phyloP scores from a whole-genome alignment of 1,139 yeast species.

The Saccharomyces hybrid region DNA sequence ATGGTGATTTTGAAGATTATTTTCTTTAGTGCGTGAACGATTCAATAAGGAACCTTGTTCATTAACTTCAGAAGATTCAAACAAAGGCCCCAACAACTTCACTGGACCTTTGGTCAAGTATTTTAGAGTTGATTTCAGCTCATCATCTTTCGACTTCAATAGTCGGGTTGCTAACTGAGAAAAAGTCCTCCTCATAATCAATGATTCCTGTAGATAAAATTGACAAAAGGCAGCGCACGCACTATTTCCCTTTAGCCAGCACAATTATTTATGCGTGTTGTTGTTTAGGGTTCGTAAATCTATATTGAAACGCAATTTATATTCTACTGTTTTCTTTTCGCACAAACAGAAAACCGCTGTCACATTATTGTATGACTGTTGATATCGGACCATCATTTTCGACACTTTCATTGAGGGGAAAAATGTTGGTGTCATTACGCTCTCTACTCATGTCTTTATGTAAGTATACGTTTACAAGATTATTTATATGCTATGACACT shows the following conservation, averaged over 20 bases:
- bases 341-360: background rate
- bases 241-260: background rate
- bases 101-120: conserved; percentile 20
- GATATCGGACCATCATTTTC: background rate
- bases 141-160: conserved; percentile 14
- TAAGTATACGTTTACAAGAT: no score
- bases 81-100: conserved; percentile 8
- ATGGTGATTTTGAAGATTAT: conserved; percentile 3
- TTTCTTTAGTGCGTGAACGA: conserved; percentile 9
- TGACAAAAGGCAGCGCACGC: background rate
- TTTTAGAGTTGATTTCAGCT: conserved; percentile 21
- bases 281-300: background rate
- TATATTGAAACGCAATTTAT: background rate
- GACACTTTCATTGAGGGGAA: background rate
- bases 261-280: background rate
- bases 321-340: background rate
- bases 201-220: background rate
- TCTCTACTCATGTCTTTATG: background rate
- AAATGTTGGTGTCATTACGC: background rate
- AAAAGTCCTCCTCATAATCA: conserved; percentile 16
- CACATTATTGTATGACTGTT: background rate
- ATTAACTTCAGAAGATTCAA: conserved; percentile 3
- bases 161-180: conserved; percentile 13
- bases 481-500: background rate
- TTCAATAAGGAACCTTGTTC: conserved; percentile 7